Percentiles rank a stretch among this genome's conserved stretches.
These are phyloP conservation scores for Gnaphalium uliginosum DNA, from an alignment of 129 eudicot species.

Conservation along the genomic window DNA sequence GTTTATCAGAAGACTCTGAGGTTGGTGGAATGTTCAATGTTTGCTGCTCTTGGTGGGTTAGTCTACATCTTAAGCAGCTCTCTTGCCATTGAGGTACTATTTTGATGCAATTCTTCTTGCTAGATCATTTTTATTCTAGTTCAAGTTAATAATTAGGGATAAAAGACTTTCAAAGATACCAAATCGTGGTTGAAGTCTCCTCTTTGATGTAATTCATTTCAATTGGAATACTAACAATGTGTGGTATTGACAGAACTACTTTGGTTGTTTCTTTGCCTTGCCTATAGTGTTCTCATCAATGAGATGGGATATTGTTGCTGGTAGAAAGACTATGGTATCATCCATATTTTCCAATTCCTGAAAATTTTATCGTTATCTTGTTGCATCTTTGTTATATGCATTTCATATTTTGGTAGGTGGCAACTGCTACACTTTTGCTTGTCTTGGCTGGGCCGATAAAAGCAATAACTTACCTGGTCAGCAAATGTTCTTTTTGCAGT, in stretches of 20 bases:
- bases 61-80: constrained; percentile 81
- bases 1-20: constrained; percentile 78
- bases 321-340: constrained; percentile 80
- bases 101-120: neutral
- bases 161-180: neutral
- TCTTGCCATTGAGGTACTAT: constrained; percentile 83
- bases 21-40: constrained; percentile 95
- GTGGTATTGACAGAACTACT: constrained; percentile 66
- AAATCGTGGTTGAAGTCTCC: neutral
- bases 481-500: constrained; percentile 20
- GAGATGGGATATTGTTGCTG: constrained; percentile 89
- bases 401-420: constrained; percentile 54
- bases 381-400: constrained; percentile 7
- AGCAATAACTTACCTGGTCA: constrained; percentile 79
- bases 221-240: constrained; percentile 5
- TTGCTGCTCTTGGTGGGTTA: constrained; percentile 89
- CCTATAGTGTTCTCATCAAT: constrained; percentile 90
- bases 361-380: neutral
- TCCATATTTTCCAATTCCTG: neutral
- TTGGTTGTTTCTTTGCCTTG: constrained; percentile 90
- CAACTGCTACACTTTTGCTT: constrained; percentile 71
- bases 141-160: neutral
- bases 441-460: constrained; percentile 90
- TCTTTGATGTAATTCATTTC: neutral
- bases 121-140: neutral